Evolutionary conservation across 2,329 filamentous ascomycete species (phyloP), one percentile per base, ranked within the genome.

Genomic region (Neopestalotiopsis sp.): DNA sequence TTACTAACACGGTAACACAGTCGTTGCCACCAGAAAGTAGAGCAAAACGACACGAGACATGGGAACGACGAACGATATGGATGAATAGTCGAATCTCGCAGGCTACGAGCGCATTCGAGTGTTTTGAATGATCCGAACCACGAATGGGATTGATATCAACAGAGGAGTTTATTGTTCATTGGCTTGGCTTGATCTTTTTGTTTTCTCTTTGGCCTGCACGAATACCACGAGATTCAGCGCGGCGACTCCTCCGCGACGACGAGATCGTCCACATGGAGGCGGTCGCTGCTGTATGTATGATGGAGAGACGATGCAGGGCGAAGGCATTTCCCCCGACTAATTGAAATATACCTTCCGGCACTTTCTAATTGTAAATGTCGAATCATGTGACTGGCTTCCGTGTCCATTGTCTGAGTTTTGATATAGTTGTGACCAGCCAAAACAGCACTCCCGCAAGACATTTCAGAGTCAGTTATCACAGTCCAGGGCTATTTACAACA

Each of bases 231-330:
- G 67, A 73, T 71, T 74, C 75, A 70, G 72, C 72, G 72, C 72
- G 72, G 69, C 70, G 68, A 70, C 68, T 68, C 65, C 67, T 65
- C 65, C 38, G 70, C 67, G 59, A 71, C 65, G 67, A 32, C 65
- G 49, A 69, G 34, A 58, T 70, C 67, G 72, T 67, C 73, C 71
- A 70, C 71, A 72, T 74, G 71, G 74, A 76, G 70, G 71, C 73
- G 76, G 38, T 61, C 34, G 38, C 68, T 73, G 75, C 79, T 84
- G 81, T 85, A 84, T 83, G 81, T 85, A 84, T 83, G 81, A 82
- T 81, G 79, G 82, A 79, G 78, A 77, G 80, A 82, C 81, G 82
- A 80, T 79, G 81, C 79, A 78, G 76, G 80, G 82, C 81, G 82
- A 65, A 34, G 62, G 38, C 62, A 40, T 53, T 84, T 85, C 78